A percentile compares a stretch with the other conserved stretches of the same genome.
Conservation (phyloP, 2,329 filamentous ascomycete species). For the Diaporthe citri region DNA sequence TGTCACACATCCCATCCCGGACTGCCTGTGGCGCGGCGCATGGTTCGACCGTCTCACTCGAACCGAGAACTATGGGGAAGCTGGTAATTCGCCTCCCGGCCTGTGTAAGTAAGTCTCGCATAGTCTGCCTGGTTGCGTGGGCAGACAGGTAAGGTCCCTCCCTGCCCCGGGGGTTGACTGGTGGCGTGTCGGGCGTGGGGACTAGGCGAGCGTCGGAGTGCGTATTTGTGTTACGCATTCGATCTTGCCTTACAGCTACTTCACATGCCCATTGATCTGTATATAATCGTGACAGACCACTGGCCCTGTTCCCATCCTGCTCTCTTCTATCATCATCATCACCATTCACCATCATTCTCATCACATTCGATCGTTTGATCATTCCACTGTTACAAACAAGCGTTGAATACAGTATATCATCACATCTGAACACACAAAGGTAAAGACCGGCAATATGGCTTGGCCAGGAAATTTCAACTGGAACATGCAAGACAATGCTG, state of each 20-base stretch:
- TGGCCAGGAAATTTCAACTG: slow-evolving; percentile 36
- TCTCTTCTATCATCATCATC: neutral
- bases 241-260: slow-evolving; percentile 12
- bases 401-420: neutral
- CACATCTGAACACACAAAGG: slow-evolving; percentile 19
- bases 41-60: slow-evolving; percentile 27
- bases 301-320: neutral
- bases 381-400: neutral
- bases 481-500: slow-evolving; percentile 31
- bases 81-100: slow-evolving; percentile 17
- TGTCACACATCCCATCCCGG: slow-evolving; percentile 16
- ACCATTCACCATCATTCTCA: neutral
- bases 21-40: slow-evolving; percentile 23
- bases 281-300: slow-evolving; percentile 28
- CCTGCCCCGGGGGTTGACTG: slow-evolving; percentile 14
- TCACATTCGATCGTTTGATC: neutral
- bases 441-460: slow-evolving; percentile 34
- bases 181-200: slow-evolving; percentile 15
- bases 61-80: neutral
- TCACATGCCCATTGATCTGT: slow-evolving; percentile 17
- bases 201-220: slow-evolving; percentile 30
- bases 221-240: slow-evolving; percentile 29
- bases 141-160: neutral
- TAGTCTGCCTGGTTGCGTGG: slow-evolving; percentile 21
- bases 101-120: slow-evolving; percentile 10